phyloP scores from a whole-genome alignment of 441 rosid genomes.

The Corymbia calophylla region DNA sequence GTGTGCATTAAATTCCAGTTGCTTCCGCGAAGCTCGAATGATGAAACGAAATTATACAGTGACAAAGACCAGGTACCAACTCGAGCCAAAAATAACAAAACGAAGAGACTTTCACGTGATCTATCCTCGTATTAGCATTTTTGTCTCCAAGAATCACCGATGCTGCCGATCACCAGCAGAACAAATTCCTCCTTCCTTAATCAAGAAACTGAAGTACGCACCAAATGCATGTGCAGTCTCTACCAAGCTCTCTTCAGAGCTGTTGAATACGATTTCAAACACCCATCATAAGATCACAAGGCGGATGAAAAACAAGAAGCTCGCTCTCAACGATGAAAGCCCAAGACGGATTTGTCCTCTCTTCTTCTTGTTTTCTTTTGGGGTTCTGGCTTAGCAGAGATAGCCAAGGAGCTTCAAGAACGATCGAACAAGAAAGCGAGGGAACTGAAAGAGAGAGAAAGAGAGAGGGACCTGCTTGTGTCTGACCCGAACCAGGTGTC shows the following conservation, averaged over 20 bases:
- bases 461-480: neutral
- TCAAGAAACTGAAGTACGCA: neutral
- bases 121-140: neutral
- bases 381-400: neutral
- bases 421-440: neutral
- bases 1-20: slow-evolving; percentile 24
- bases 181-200: neutral
- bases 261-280: neutral
- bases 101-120: neutral
- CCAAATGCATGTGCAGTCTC: neutral
- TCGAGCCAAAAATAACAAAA: neutral
- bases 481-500: neutral
- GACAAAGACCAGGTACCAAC: neutral
- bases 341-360: neutral
- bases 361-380: neutral
- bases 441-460: neutral
- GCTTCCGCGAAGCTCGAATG: slow-evolving; percentile 7
- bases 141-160: neutral
- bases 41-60: neutral
- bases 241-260: neutral
- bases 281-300: neutral
- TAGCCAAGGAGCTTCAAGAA: neutral
- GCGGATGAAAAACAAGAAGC: neutral
- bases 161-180: neutral
- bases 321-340: neutral